Conservation (phyloP, 2,329 filamentous ascomycete species). For the Westerdykella aurantiaca region DNA sequence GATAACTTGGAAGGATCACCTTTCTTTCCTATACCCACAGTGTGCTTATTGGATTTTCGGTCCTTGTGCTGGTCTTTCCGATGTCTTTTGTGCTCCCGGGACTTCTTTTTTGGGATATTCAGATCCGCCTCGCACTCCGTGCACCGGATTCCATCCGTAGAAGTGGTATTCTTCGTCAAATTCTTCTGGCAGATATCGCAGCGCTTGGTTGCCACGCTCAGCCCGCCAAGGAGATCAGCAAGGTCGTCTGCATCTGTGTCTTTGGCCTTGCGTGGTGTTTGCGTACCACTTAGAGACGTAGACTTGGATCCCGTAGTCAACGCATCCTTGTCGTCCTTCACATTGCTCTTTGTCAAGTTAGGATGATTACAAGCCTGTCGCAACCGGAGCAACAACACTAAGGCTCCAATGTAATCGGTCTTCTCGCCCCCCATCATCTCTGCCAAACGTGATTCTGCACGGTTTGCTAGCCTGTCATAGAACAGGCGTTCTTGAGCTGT, state of each 20-base stretch:
- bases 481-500: constrained; percentile 75
- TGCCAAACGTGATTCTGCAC: constrained; percentile 80
- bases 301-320: constrained; percentile 56
- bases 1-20: constrained; percentile 17
- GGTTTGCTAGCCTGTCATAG: constrained; percentile 74
- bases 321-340: constrained; percentile 83
- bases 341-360: constrained; percentile 75
- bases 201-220: constrained; percentile 70
- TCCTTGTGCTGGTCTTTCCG: constrained; percentile 37
- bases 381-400: constrained; percentile 84
- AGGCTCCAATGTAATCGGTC: constrained; percentile 85
- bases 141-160: constrained; percentile 56
- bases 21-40: constrained; percentile 30
- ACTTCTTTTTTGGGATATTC: constrained; percentile 46
- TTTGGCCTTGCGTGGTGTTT: constrained; percentile 38
- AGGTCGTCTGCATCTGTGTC: constrained; percentile 71
- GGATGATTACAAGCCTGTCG: constrained; percentile 95
- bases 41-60: constrained; percentile 11
- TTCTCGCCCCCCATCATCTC: constrained; percentile 78
- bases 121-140: constrained; percentile 70
- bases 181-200: constrained; percentile 78
- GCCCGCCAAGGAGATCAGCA: constrained; percentile 76
- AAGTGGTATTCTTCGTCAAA: constrained; percentile 53
- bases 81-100: constrained; percentile 41
- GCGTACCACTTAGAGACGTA: constrained; percentile 32